Evolutionary conservation across 257 asterid genomes (phyloP).

Genomic region (Perilla frutescens): DNA sequence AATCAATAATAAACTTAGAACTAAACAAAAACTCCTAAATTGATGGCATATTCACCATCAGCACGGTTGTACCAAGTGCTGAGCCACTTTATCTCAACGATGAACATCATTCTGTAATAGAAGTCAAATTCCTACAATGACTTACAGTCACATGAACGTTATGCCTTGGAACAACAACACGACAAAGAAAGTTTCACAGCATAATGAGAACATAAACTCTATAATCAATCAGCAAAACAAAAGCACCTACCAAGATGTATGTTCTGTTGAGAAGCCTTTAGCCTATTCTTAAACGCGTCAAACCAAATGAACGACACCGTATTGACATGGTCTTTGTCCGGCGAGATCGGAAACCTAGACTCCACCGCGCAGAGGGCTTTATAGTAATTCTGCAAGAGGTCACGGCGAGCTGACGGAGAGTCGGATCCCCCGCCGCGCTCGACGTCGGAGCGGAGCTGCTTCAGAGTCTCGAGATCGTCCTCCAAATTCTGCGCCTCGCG

Average conservation of each 20-base stretch:
- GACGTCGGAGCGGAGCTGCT: constrained; percentile 73
- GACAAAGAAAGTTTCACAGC: background rate
- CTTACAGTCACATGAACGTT: background rate
- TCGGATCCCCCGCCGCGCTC: constrained; percentile 73
- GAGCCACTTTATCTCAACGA: background rate
- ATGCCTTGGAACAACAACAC: background rate
- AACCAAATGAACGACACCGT: constrained; percentile 85
- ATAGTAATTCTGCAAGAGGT: constrained; percentile 80
- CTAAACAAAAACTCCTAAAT: background rate
- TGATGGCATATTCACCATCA: constrained; percentile 1
- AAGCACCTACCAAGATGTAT: constrained; percentile 74
- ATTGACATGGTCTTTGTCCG: constrained; percentile 83
- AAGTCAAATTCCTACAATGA: background rate
- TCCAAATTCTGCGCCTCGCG: constrained; percentile 90
- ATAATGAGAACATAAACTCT: constrained; percentile 10
- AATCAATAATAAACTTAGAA: constrained; percentile 22
- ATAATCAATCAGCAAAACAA: constrained; percentile 25
- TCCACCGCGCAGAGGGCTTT: constrained; percentile 95
- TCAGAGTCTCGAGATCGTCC: constrained; percentile 80
- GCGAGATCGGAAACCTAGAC: constrained; percentile 90
- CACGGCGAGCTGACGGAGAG: constrained; percentile 84
- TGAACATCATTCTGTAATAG: constrained; percentile 3
- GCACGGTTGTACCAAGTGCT: background rate
- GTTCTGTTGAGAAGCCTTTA: constrained; percentile 86
- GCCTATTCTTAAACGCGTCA: constrained; percentile 85